A percentile compares a stretch with the other conserved stretches of the same genome.
Evolutionary conservation across 2,329 filamentous ascomycete species (phyloP).

Genomic region (Colletotrichum sp.): DNA sequence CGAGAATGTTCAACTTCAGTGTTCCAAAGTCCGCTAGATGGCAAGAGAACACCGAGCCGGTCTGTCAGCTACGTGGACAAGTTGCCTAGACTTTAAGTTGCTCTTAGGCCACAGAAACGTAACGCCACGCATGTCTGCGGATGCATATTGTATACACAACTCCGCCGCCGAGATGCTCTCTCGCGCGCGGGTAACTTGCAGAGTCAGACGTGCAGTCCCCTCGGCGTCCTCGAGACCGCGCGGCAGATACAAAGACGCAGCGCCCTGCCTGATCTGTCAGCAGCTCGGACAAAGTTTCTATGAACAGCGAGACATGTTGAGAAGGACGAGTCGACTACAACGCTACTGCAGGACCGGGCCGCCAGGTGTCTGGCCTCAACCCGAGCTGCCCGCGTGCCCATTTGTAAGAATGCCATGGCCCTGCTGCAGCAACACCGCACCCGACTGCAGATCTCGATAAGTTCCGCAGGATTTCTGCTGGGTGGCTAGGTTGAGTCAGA

Average conservation of each 20-base stretch:
- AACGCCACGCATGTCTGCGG: neutral
- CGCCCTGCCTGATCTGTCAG: neutral
- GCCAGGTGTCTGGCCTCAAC: neutral
- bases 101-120: neutral
- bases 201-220: neutral
- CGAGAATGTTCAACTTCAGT: neutral
- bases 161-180: neutral
- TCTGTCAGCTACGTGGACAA: neutral
- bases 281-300: neutral
- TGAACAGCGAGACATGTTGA: neutral
- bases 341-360: neutral
- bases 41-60: neutral
- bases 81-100: neutral
- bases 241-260: neutral
- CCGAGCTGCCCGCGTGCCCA: neutral
- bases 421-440: neutral
- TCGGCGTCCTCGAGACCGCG: neutral
- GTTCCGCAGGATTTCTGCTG: neutral
- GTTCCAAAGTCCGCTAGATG: neutral
- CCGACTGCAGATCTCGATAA: neutral
- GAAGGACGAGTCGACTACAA: neutral
- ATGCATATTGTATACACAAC: neutral
- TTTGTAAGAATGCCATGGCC: neutral
- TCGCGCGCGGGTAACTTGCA: neutral
- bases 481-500: neutral